Evolutionary conservation across 345 rosid species (phyloP), one percentile per base, ranked within the genome.

Genomic region (Schrenkiella parvula): DNA sequence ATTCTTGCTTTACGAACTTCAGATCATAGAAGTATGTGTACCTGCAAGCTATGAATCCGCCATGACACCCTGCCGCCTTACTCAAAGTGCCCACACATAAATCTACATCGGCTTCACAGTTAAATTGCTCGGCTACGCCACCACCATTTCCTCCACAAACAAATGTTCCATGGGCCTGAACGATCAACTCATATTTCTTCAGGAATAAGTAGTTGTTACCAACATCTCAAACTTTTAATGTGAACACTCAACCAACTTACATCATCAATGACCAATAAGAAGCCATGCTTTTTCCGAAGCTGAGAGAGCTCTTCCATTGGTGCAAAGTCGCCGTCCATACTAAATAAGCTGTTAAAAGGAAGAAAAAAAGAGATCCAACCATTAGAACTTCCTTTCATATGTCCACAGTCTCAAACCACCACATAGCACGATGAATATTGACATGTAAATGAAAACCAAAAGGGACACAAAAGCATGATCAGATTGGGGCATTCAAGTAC

Each of bases 291-390:
- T 82, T 76, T 79, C 23, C 93, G 85, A 66, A 93, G 97, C 76
- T 82, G 68, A 35, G 74, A 87, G 61, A 93, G 95, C 79, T 91
- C 90, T 53, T 62, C 65, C 87, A 91, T 83, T 18, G 97, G 98
- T 75, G 97, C 98, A 85, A 93, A 93, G 82, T 93, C 98, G 68
- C 97, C 98, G 67, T 93, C 98, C 98, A 93, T 93, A 69, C 98
- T 93, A 80, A 93, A 93, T 84, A 93, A 87, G 78, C 98, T 91
- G 82, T 29, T 43, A 55, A 72, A 75, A 54, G 51, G 34, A 53
- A 52, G 32, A 47, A 70, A 15, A 1, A 41, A 61, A 35, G 22
- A 75, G 51, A 69, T 18, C 29, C 28, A 69, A 69, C 6, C 13
- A 34, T 14, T 17, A 43, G 43, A 69, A 21, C 15, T 21, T 23